phyloP scores from a whole-genome alignment of 768 basidiomycete genomes.

The Porpolomopsis calyptriformis region DNA sequence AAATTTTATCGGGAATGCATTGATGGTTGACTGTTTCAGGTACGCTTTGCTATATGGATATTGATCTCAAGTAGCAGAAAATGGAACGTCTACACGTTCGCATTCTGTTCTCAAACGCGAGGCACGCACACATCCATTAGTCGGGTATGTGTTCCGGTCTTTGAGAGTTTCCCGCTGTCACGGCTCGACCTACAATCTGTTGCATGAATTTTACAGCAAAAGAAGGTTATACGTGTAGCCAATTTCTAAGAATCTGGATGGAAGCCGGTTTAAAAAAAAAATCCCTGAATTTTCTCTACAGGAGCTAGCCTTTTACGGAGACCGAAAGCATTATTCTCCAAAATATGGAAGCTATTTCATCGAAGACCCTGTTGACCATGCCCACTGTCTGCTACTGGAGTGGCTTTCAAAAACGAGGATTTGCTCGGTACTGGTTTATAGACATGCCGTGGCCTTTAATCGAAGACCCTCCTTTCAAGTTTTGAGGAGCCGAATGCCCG shows the following conservation, averaged over 20 bases:
- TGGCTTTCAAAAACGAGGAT: background rate
- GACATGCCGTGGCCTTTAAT: slow-evolving; percentile 2
- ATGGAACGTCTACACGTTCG: background rate
- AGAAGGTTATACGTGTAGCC: too few species aligned
- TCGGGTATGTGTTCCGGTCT: background rate
- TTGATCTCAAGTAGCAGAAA: background rate
- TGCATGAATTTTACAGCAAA: too few species aligned
- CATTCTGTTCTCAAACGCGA: background rate
- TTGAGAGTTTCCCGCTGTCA: too few species aligned
- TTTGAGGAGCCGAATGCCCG: slow-evolving; percentile 1
- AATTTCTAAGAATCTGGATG: too few species aligned
- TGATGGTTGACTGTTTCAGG: background rate
- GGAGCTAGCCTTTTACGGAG: too few species aligned
- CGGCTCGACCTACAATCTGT: too few species aligned
- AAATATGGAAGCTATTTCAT: too few species aligned
- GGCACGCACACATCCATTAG: background rate
- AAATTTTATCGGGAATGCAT: background rate
- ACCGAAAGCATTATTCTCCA: too few species aligned
- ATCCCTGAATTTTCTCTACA: too few species aligned
- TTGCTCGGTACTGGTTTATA: background rate
- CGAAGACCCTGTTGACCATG: too few species aligned
- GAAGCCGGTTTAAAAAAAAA: too few species aligned
- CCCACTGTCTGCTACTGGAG: background rate
- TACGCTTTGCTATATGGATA: background rate
- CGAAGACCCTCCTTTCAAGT: slow-evolving; percentile 3